A percentile compares a stretch with the other conserved stretches of the same genome.
These are phyloP conservation scores for Exsudoporus frostii DNA, from an alignment of 768 basidiomycete genomes.

Conservation along the genomic window DNA sequence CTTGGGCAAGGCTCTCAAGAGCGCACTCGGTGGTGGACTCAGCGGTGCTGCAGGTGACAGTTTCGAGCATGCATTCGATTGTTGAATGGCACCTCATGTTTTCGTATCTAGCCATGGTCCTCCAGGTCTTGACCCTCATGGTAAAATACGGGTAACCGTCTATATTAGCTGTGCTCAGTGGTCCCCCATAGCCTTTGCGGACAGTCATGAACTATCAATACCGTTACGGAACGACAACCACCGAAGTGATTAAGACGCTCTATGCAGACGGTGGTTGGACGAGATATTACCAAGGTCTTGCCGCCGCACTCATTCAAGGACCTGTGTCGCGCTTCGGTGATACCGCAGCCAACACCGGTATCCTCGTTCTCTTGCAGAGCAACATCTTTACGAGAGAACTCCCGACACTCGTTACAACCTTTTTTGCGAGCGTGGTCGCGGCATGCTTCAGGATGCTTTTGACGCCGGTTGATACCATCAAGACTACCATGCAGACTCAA, in stretches of 20 bases:
- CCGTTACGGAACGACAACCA: constrained; percentile 77
- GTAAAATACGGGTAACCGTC: constrained; percentile 13
- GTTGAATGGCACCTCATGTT: constrained; percentile 1
- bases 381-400: constrained; percentile 67
- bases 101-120: constrained; percentile 70
- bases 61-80: not conserved
- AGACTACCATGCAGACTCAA: constrained; percentile 94
- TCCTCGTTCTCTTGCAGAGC: constrained; percentile 78
- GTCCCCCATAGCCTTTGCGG: constrained; percentile 65
- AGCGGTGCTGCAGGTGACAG: constrained; percentile 77
- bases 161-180: not conserved
- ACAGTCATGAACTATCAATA: constrained; percentile 99
- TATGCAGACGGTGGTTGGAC: constrained; percentile 76
- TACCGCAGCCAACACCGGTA: constrained; percentile 91
- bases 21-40: constrained; percentile 85
- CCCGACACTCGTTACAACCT: constrained; percentile 66
- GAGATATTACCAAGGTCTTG: constrained; percentile 86
- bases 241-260: constrained; percentile 60
- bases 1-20: constrained; percentile 67
- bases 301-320: constrained; percentile 83
- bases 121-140: constrained; percentile 92
- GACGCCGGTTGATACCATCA: constrained; percentile 90
- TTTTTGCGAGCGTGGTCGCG: constrained; percentile 77
- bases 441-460: constrained; percentile 88
- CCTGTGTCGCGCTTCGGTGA: constrained; percentile 88